A percentile compares a stretch with the other conserved stretches of the same genome.
These are phyloP conservation scores for Mycena filopes DNA, from an alignment of 768 basidiomycete genomes.

Conservation along the genomic window DNA sequence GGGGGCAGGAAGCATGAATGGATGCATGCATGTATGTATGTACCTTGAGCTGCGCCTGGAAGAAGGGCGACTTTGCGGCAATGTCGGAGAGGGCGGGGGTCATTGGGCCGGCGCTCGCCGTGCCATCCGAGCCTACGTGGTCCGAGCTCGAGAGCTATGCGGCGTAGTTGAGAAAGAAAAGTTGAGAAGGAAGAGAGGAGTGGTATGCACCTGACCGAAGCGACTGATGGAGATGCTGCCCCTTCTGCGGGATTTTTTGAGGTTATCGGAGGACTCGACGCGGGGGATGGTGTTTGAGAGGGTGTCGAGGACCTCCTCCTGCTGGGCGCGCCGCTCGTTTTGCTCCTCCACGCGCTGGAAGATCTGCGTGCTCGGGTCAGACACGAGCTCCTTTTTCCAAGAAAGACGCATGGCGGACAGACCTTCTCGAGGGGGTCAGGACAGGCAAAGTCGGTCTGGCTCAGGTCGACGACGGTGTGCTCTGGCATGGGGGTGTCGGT, in stretches of 20 bases:
- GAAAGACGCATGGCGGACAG: constrained; percentile 6
- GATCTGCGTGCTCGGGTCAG: too few relatives aligned
- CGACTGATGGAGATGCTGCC: constrained; percentile 69
- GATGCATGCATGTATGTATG: constrained; percentile 33
- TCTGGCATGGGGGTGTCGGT: neutral
- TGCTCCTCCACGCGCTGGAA: constrained; percentile 69
- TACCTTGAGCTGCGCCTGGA: constrained; percentile 56
- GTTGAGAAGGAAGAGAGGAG: constrained; percentile 12
- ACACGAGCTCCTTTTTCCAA: too few relatives aligned
- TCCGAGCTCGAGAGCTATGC: constrained; percentile 36
- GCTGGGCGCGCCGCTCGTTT: constrained; percentile 60
- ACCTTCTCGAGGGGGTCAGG: constrained; percentile 48
- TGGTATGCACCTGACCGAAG: constrained; percentile 63
- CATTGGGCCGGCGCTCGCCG: constrained; percentile 37
- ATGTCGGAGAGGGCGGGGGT: constrained; percentile 51
- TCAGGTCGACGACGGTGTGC: neutral
- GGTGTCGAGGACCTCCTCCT: constrained; percentile 39
- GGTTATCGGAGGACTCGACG: constrained; percentile 38
- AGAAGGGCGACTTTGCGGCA: constrained; percentile 59
- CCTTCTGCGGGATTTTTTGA: constrained; percentile 51
- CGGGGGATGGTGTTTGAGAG: constrained; percentile 30
- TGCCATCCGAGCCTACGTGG: constrained; percentile 35
- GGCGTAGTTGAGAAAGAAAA: constrained; percentile 3
- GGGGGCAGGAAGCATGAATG: too few relatives aligned
- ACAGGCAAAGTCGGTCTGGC: constrained; percentile 23